Percentiles rank a stretch among this genome's conserved stretches.
phyloP scores from a whole-genome alignment of 805 yeast species.

The Wickerhamiella dianesei region DNA sequence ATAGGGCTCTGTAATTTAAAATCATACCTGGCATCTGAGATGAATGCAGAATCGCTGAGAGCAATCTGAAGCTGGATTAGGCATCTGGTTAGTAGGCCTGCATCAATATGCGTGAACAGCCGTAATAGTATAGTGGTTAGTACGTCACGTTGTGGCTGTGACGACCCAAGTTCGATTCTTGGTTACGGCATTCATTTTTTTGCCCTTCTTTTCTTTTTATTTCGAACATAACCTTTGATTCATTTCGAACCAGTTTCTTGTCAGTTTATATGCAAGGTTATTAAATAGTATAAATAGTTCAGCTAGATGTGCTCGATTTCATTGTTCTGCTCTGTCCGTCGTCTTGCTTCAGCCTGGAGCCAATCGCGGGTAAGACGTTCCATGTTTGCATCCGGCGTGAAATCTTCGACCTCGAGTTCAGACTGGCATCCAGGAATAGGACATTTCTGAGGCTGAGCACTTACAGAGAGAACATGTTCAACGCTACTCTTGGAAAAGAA shows the following conservation, averaged over 20 bases:
- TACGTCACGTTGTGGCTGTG: conserved; percentile 61
- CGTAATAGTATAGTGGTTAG: conserved; percentile 51
- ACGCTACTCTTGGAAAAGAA: conserved; percentile 7
- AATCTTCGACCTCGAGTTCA: background rate
- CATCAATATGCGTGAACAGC: conserved; percentile 12
- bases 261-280: too few species aligned
- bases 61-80: too few species aligned
- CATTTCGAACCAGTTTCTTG: too few species aligned
- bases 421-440: conserved; percentile 11
- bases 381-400: background rate
- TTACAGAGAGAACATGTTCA: background rate
- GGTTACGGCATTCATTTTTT: conserved; percentile 37
- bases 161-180: conserved; percentile 63
- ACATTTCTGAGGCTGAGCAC: conserved; percentile 2
- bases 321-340: background rate
- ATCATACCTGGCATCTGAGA: too few species aligned
- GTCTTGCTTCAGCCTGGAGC: background rate
- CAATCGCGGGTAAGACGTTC: background rate
- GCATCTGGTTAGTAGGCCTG: background rate
- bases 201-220: background rate
- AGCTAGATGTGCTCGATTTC: background rate
- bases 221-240: background rate
- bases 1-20: too few species aligned
- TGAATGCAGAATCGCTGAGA: too few species aligned
- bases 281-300: background rate